Evolutionary conservation across 2,329 filamentous ascomycete species (phyloP), one percentile per base, ranked within the genome.

Genomic region (Ascocoryne sarcoides): DNA sequence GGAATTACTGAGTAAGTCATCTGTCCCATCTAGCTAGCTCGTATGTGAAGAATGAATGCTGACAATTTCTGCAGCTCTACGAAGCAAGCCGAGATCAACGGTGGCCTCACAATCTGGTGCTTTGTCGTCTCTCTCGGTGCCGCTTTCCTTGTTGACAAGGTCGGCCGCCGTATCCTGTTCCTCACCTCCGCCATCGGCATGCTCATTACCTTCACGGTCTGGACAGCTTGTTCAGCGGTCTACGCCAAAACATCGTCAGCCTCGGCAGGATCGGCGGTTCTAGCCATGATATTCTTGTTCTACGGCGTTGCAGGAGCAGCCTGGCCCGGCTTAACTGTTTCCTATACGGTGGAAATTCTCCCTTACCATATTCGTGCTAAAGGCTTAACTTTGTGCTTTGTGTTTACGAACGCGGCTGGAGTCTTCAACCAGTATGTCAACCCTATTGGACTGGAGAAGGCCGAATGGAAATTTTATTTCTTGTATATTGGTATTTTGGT

Each of bases 221-320:
- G 55, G 56, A 58, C 55, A 3, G 42, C 41, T 3, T 50, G 43
- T 9, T 42, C 36, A 5, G 49, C 51, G 3, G 29, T 43, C 7
- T 48, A 52, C 28, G 39, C 41, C 12, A 36, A 51, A 19, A 50
- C 46, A 1, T 41, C 34, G 1, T 40, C 26, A 18, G 19, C 37
- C 3, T 42, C 48, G 2, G 54, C 54, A 1, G 60, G 56, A 0
- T 43, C 53, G 18, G 55, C 59, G 0, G 60, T 62, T 3, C 47
- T 62, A 8, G 58, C 58, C 1, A 58, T 62, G 48, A 55, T 62
- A 12, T 63, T 62, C 45, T 36, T 63, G 7, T 64, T 59, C 45
- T 59, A 57, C 31, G 56, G 52, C 1, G 51, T 49, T 14, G 58
- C 51, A 18, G 57, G 59, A 16, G 43, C 60, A 7, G 49, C 46